Conservation (phyloP, 176 grass and related monocot genomes). For the Tillandsia leiboldiana region DNA sequence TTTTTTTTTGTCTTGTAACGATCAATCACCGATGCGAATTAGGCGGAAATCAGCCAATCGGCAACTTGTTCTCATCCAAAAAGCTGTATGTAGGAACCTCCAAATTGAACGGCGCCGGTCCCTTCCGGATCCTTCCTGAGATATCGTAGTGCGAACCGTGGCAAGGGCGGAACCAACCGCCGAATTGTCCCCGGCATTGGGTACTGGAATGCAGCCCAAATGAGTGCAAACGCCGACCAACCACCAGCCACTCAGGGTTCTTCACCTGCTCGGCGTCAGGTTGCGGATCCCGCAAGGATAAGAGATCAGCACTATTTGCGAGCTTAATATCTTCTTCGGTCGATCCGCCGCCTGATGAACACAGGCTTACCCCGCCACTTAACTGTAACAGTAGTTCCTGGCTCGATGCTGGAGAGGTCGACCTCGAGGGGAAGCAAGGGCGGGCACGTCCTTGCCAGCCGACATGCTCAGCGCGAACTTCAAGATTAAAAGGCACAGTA, state of each 20-base stretch:
- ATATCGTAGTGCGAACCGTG: slow-evolving; percentile 85
- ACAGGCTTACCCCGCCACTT: slow-evolving; percentile 95
- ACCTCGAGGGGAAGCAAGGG: slow-evolving; percentile 68
- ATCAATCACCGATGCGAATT: background rate
- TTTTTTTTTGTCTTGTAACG: background rate
- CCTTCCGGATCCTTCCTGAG: slow-evolving; percentile 78
- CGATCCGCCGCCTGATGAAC: slow-evolving; percentile 82
- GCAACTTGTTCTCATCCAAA: slow-evolving; percentile 80
- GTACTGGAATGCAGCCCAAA: slow-evolving; percentile 78
- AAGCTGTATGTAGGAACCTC: slow-evolving; percentile 79
- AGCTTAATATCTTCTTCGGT: slow-evolving; percentile 83
- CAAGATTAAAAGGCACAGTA: slow-evolving; percentile 59
- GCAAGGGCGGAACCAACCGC: slow-evolving; percentile 90
- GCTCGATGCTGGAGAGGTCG: slow-evolving; percentile 77
- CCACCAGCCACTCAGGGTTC: slow-evolving; percentile 81
- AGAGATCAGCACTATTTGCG: slow-evolving; percentile 60
- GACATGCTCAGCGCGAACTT: slow-evolving; percentile 92
- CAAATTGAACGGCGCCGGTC: slow-evolving; percentile 79
- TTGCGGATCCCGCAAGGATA: slow-evolving; percentile 56
- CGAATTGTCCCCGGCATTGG: slow-evolving; percentile 65
- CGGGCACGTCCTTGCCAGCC: slow-evolving; percentile 76
- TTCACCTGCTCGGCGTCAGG: slow-evolving; percentile 70
- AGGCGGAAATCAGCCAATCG: slow-evolving; percentile 42
- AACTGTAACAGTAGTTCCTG: slow-evolving; percentile 73
- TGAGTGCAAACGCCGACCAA: slow-evolving; percentile 82